Conservation (phyloP, 371 early-diverging fungal species). For the Mucor ambiguus region DNA sequence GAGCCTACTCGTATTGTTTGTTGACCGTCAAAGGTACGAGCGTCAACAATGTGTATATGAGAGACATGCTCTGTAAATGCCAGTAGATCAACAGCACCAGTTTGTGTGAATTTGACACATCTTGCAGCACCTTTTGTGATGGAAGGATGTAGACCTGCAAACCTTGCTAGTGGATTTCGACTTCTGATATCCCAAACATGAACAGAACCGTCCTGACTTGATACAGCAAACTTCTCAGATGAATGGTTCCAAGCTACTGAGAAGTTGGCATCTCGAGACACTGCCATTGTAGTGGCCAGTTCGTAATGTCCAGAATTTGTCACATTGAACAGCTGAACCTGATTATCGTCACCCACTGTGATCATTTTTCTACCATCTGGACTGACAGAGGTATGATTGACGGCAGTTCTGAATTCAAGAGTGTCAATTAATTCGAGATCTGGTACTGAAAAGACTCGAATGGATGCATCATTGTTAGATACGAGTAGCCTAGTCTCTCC, state of each 20-base stretch:
- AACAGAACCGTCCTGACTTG: conserved; percentile 85
- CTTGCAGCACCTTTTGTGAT: conserved; percentile 83
- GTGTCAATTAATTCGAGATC: conserved; percentile 67
- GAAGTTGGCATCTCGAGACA: conserved; percentile 38
- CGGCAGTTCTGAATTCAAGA: conserved; percentile 80
- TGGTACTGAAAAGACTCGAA: conserved; percentile 84
- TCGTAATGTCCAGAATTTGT: conserved; percentile 64
- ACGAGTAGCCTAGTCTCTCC: conserved; percentile 74
- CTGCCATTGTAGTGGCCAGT: conserved; percentile 64
- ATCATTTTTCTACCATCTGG: conserved; percentile 83
- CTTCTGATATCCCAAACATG: conserved; percentile 69
- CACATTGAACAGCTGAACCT: conserved; percentile 80
- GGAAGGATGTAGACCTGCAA: conserved; percentile 51
- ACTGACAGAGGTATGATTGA: conserved; percentile 83
- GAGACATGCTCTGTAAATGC: conserved; percentile 87
- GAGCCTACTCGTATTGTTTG: conserved; percentile 68
- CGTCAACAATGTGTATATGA: conserved; percentile 84
- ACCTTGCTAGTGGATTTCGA: conserved; percentile 42
- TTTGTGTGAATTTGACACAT: conserved; percentile 83
- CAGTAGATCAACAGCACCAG: conserved; percentile 81
- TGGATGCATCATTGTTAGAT: conserved; percentile 93
- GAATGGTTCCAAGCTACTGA: conserved; percentile 69
- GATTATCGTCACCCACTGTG: conserved; percentile 87
- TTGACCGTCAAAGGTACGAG: conserved; percentile 76
- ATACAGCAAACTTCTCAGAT: conserved; percentile 75